phyloP scores from a whole-genome alignment of 2,329 filamentous ascomycete genomes.

The Cercospora beticola region DNA sequence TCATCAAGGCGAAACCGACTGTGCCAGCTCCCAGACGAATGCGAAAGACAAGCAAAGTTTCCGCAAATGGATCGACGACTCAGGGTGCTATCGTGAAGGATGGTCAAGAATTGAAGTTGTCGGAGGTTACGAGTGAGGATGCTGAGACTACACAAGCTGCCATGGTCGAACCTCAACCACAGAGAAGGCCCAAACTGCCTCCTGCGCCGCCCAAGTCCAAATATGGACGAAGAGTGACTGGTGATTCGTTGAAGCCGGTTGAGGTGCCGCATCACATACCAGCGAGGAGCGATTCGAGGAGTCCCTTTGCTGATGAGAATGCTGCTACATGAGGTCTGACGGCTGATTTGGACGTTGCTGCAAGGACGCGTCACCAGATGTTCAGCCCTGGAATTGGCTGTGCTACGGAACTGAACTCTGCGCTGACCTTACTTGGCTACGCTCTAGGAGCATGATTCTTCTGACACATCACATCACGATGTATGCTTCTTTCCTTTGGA shows the following conservation, averaged over 20 bases:
- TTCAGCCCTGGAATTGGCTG: not conserved
- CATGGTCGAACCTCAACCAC: slow-evolving; percentile 10
- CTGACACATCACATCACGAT: not conserved
- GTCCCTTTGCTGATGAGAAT: slow-evolving; percentile 29
- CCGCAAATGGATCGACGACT: slow-evolving; percentile 10
- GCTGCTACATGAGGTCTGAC: slow-evolving; percentile 18
- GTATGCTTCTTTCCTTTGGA: not conserved
- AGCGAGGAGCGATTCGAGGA: slow-evolving; percentile 21
- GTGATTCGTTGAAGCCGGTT: not conserved
- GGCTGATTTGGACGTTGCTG: not conserved
- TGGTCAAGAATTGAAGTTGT: slow-evolving; percentile 7
- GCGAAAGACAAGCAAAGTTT: slow-evolving; percentile 37
- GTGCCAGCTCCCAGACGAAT: slow-evolving; percentile 73
- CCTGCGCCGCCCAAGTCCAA: slow-evolving; percentile 13
- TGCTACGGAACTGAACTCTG: not conserved
- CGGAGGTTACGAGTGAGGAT: not conserved
- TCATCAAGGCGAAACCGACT: slow-evolving; percentile 77
- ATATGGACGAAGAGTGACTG: slow-evolving; percentile 11
- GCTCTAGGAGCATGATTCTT: not conserved
- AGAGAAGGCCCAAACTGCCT: slow-evolving; percentile 16
- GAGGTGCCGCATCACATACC: slow-evolving; percentile 12
- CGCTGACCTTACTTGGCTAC: not conserved
- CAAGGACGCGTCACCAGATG: not conserved
- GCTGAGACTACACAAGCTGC: slow-evolving; percentile 3
- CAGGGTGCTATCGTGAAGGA: slow-evolving; percentile 12